Evolutionary conservation across 2,329 filamentous ascomycete genomes (phyloP), one percentile per base, ranked within the genome.

Genomic region (Saccharata proteae): DNA sequence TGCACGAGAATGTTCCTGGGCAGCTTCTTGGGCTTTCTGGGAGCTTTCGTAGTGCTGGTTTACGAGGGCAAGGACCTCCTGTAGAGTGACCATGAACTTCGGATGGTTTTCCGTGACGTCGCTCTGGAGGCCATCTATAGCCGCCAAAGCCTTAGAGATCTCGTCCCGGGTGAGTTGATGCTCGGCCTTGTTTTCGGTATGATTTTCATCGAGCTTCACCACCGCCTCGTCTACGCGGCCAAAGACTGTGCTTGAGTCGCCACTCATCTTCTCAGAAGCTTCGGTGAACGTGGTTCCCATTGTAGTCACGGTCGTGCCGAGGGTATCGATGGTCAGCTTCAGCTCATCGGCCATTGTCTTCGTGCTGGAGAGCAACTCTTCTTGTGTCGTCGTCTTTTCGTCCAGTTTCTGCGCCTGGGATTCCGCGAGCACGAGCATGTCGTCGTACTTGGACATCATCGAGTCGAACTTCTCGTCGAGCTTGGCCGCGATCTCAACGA

Each of bases 31-130:
- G 8, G 58, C 51, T 26, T 71, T 67, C 55, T 86, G 84, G 10
- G 84, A 80, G 49, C 93, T 82, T 43, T 93, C 84, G 46, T 80
- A 93, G 51, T 96, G 86, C 49, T 92, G 74, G 15, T 75, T 79
- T 33, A 93, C 81, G 15, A 92, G 67, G 6, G 74, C 65, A 22
- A 92, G 67, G n/a, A 96, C 75, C 45, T 94, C 82, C 45, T 84
- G 80, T 41, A 98, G 73, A 0, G 81, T 74, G 32, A 88, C 77
- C 35, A 94, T 70, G 42, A 96, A 80, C 58, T 92, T 80, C 2
- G 90, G 90, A 44, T 94, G 80, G 41, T 80, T 79, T 51, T 94
- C 85, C 6, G 71, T 71, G 17, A 93, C 69, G 36, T 90, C 76
- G 37, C 70, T 78, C 48, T 92, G 80, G 1, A 96, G 63, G 15